These are phyloP conservation scores for Begonia masoniana DNA, from an alignment of 306 rosid species.

Conservation along the genomic window DNA sequence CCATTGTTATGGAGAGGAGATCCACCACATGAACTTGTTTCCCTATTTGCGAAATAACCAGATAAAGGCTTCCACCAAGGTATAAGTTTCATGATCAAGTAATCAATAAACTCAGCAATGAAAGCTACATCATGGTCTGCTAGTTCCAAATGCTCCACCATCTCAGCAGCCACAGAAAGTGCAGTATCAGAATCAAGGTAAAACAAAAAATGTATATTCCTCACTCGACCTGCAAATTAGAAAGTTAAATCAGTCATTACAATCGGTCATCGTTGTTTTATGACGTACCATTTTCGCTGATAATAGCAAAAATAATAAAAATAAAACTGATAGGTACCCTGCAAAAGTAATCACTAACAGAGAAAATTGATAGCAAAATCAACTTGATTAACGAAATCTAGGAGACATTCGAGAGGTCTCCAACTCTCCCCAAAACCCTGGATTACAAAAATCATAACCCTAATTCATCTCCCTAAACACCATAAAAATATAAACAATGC, in stretches of 20 bases:
- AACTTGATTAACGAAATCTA: too few species aligned
- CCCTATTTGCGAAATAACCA: constrained; percentile 25
- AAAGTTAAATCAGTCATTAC: neutral
- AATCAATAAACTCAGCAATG: constrained; percentile 82
- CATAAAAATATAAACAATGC: too few species aligned
- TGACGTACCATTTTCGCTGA: neutral
- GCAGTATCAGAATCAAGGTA: constrained; percentile 87
- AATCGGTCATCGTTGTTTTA: too few species aligned
- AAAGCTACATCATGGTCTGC: constrained; percentile 64
- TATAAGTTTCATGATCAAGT: constrained; percentile 54
- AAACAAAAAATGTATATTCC: constrained; percentile 69
- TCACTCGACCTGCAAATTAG: constrained; percentile 49
- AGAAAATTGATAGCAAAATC: too few species aligned
- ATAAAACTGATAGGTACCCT: too few species aligned
- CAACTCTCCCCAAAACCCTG: too few species aligned
- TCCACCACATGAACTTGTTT: constrained; percentile 13
- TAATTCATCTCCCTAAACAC: too few species aligned
- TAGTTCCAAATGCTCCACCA: constrained; percentile 76
- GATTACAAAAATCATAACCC: too few species aligned
- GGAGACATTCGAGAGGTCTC: too few species aligned
- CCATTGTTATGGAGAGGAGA: constrained; percentile 17
- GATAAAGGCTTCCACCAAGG: constrained; percentile 66
- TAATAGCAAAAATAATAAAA: neutral
- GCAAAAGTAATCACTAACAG: too few species aligned
- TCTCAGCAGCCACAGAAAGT: constrained; percentile 63